Evolutionary conservation across 805 yeast species (phyloP).

Genomic region (Saccharomycopsis fodiens): DNA sequence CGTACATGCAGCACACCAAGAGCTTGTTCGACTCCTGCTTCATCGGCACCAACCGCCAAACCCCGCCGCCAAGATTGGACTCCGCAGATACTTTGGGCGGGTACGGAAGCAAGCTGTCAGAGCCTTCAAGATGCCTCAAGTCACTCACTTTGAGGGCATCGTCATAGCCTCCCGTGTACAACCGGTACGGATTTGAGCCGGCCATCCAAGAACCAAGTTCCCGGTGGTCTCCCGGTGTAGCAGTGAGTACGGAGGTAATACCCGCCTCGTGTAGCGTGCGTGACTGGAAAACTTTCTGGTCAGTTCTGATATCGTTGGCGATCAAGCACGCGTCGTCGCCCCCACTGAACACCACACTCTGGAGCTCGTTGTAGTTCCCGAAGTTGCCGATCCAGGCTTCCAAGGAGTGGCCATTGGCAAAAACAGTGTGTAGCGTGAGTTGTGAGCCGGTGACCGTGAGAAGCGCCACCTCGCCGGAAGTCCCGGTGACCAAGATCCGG

Average conservation of each 20-base stretch:
- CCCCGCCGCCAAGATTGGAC: constrained; percentile 82
- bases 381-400: constrained; percentile 20
- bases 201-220: constrained; percentile 35
- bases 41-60: constrained; percentile 80
- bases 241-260: constrained; percentile 69
- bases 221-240: constrained; percentile 31
- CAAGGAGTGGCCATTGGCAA: constrained; percentile 1
- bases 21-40: constrained; percentile 37
- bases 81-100: constrained; percentile 34
- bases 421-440: neutral
- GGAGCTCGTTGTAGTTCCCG: constrained; percentile 12
- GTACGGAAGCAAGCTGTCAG: constrained; percentile 22
- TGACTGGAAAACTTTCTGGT: constrained; percentile 30
- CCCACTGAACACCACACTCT: constrained; percentile 67
- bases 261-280: constrained; percentile 81
- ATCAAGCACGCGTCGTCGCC: constrained; percentile 81
- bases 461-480: constrained; percentile 9
- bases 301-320: constrained; percentile 58
- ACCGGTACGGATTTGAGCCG: constrained; percentile 33
- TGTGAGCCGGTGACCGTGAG: neutral
- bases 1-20: constrained; percentile 88
- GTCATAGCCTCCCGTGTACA: constrained; percentile 92
- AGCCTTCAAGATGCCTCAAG: constrained; percentile 43
- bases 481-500: constrained; percentile 10
- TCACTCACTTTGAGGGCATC: constrained; percentile 68